A percentile compares a stretch with the other conserved stretches of the same genome.
These are phyloP conservation scores for Alternaria sp. DNA, from an alignment of 2,329 filamentous ascomycete species.

Conservation along the genomic window DNA sequence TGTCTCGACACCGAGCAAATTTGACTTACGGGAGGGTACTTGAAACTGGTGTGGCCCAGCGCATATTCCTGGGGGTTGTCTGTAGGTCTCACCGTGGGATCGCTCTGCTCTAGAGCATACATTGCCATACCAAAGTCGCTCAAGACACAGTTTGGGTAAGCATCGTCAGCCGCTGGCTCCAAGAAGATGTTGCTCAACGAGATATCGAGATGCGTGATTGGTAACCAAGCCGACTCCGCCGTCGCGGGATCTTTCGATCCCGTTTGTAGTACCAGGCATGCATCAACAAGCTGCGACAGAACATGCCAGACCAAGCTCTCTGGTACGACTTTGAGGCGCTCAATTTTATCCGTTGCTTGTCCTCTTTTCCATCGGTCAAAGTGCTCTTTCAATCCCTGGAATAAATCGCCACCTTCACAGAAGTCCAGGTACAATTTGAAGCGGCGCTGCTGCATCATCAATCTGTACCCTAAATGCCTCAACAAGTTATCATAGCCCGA, in stretches of 20 bases:
- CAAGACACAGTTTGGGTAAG: not conserved
- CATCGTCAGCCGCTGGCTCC: not conserved
- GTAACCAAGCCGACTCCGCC: not conserved
- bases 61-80: not conserved
- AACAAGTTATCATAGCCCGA: not conserved
- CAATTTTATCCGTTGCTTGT: not conserved
- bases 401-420: not conserved
- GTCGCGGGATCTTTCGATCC: not conserved
- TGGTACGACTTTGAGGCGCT: not conserved
- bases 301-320: not conserved
- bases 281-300: not conserved
- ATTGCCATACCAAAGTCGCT: not conserved
- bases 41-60: not conserved
- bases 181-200: not conserved
- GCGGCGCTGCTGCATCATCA: not conserved
- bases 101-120: not conserved
- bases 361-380: not conserved
- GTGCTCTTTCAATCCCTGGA: not conserved
- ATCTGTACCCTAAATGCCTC: not conserved
- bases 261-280: not conserved
- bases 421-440: not conserved
- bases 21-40: not conserved
- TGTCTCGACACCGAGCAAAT: not conserved
- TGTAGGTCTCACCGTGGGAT: not conserved
- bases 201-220: not conserved